These are phyloP conservation scores for Neoscytalidium dimidiatum DNA, from an alignment of 2,329 filamentous ascomycete species.

Conservation along the genomic window DNA sequence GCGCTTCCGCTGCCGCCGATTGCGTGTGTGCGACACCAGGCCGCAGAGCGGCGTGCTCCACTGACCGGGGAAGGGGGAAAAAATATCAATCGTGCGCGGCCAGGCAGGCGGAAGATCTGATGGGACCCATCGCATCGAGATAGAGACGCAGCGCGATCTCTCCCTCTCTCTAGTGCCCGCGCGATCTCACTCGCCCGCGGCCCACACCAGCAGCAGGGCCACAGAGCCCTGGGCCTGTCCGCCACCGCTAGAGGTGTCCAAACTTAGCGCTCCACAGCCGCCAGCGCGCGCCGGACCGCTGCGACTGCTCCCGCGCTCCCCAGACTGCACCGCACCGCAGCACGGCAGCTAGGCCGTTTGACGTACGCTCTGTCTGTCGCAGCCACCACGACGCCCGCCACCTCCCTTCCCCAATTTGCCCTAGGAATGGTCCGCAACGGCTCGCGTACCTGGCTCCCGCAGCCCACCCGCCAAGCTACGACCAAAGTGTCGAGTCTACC, in stretches of 20 bases:
- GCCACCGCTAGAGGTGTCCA: no score
- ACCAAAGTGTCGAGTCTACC: constrained; percentile 15
- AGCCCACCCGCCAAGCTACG: constrained; percentile 1
- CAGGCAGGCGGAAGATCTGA: constrained; percentile 14
- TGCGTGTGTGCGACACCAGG: constrained; percentile 2
- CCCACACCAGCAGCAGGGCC: background rate
- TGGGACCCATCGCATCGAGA: constrained; percentile 18
- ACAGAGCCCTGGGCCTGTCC: background rate
- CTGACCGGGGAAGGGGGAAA: background rate
- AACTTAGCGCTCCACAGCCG: background rate
- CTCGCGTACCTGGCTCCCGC: constrained; percentile 14
- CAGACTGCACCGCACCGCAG: background rate
- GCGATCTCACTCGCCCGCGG: constrained; percentile 8
- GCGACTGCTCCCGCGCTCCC: constrained; percentile 1
- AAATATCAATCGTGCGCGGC: background rate
- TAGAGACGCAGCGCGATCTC: constrained; percentile 9
- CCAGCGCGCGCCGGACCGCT: background rate
- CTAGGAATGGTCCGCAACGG: background rate
- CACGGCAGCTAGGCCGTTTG: background rate
- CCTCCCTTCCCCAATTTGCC: background rate
- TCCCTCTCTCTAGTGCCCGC: background rate
- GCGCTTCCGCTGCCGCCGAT: constrained; percentile 6
- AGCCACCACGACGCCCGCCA: background rate
- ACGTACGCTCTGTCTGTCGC: background rate
- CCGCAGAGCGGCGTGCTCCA: constrained; percentile 1